Evolutionary conservation across 352 stramenopile genomes (phyloP), one percentile per base, ranked within the genome.

Genomic region (Albugo laibachii): DNA sequence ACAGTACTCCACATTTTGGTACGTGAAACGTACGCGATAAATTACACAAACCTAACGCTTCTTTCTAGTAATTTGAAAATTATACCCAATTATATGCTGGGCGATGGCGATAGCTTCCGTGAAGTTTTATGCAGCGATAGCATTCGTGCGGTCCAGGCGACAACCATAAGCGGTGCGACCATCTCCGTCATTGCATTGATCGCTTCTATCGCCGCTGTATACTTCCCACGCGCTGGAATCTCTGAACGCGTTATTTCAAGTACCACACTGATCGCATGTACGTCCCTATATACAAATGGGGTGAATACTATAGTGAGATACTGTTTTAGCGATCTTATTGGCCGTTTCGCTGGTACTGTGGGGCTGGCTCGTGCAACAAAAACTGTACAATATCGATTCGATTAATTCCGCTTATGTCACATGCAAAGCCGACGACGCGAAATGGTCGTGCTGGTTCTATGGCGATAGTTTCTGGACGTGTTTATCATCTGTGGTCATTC

Each of bases 381-480:
- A 66, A 1, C 47, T 85, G 40, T 84, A 86, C 50, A 58, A 80
- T 38, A 76, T 86, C 39, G 72, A 88, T 51, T 74, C 69, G 5
- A 70, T 85, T 47, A 81, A 78, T 50, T 69, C 73, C 13, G 72
- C 72, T 6, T 88, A 82, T 53, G 66, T 67, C 11, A 76, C 59
- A 31, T 85, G 72, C 53, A 85, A 86, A 54, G 59, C 65, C 1
- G 61, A 84, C 46, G 56, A 65, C 40, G 63, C 56, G 24, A 48
- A 83, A 35, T 88, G 76, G 76, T 66, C 65, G 40, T 88, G 72
- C 58, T 88, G 76, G 76, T 88, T 88, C 60, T 88, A 88, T 48
- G 76, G 76, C 13, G 84, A 73, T 52, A 88, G 76, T 54, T 88
- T 88, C 47, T 85, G 76, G 76, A 72, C 82, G 13, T 84, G 70